Evolutionary conservation across 2,329 filamentous ascomycete species (phyloP), one percentile per base, ranked within the genome.

Genomic region (Raffaelea ambrosiae): DNA sequence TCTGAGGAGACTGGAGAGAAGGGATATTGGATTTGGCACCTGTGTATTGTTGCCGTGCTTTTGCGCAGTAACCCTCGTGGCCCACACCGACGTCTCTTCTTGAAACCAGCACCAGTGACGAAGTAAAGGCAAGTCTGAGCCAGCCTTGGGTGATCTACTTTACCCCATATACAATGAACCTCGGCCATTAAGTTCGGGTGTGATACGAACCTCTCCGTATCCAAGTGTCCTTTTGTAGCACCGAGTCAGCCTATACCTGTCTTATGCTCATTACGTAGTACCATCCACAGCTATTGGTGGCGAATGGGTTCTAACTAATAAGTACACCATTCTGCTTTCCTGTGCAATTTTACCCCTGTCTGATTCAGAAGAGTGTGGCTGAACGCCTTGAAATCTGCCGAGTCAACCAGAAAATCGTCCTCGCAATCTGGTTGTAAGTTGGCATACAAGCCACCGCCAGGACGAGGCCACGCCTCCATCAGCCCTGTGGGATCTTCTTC

Each of bases 1-100:
- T 81, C 81, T 74, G 81, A 86, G 75, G 71, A 66, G 39, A 54
- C 55, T 48, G 52, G 53, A 54, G 47, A 51, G 51, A 53, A 44
- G 40, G 23, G 18, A 35, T 42, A 49, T 44, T 21, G 21, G 26
- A 7, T 36, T 42, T 26, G 49, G 48, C 52, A 55, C 59, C 50
- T 68, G 73, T 66, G 76, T 38, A n/a, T n/a, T n/a, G 26, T 29
- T 29, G 26, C 26, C 53, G 73, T 79, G 79, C 76, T 67, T 57
- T 46, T 48, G 47, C 46, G 9, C 44, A 59, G 63, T 66, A 76
- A 74, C 74, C 73, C 74, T 66, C 57, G 51, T 44, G 14, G 50
- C 58, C 58, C 57, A 51, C 51, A 48, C 47, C 53, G n/a, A 26
- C 44, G 13, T 20, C 53, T 52, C 53, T 56, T 53, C 55, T 54